Evolutionary conservation across 116 monocot genomes (phyloP), one percentile per base, ranked within the genome.

Genomic region (Dioscorea cayenensis): DNA sequence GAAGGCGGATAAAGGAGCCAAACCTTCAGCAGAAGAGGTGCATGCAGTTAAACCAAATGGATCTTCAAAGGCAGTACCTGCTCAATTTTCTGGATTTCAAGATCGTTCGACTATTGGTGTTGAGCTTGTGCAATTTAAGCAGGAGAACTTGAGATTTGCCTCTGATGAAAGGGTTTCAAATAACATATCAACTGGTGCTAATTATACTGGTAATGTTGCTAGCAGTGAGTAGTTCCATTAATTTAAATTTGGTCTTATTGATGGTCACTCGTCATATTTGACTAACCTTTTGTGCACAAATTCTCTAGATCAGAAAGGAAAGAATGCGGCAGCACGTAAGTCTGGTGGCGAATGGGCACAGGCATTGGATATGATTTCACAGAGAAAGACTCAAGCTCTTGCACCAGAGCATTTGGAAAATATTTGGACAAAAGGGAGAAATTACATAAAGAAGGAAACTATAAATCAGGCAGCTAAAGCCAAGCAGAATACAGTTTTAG

Each of bases 371-470:
- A 70, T 78, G 50, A 79, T 91, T 59, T 85, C 87, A 25, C 68
- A 51, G 71, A 83, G 82, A 75, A 97, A 93, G 66, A 78, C 65
- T 29, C 81, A 85, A 83, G 84, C 80, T 75, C 81, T 97, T 67
- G 88, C 82, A 64, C 97, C 94, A 36, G 97, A 97, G 63, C 80
- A 97, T 84, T 77, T 97, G 79, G 97, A 97, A 62, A 93, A 88
- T 69, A 76, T 97, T 77, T 97, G 97, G 97, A 77, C 88, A 65
- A 90, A 83, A 83, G 97, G 97, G 66, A 68, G 86, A 78, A 78
- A 97, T 76, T 97, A 97, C 73, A 89, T 69, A 69, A 80, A 74
- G 63, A 85, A 81, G 55, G 94, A 86, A 74, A 66, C 19, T 50
- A 27, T 14, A 60, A 66, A 80, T 69, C 76, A 72, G 29, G 63